Evolutionary conservation across 176 grass and related monocot species (phyloP).

Genomic region (Dactylis glomerata): DNA sequence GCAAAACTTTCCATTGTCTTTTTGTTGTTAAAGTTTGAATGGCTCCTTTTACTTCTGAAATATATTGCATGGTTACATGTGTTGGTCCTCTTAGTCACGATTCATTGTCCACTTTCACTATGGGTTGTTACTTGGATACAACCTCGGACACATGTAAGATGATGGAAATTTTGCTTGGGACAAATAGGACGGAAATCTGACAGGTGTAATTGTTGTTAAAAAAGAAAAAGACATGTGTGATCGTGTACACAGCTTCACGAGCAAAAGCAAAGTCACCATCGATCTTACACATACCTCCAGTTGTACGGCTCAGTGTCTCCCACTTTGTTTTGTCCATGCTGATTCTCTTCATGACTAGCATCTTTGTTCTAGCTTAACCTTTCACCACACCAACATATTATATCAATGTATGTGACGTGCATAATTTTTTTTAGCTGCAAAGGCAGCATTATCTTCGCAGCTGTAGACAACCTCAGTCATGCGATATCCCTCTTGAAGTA

Average conservation of each 20-base stretch:
- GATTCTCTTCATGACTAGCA: not conserved
- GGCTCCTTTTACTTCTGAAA: too few species aligned
- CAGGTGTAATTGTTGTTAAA: too few species aligned
- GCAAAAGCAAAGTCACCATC: not conserved
- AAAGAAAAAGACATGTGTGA: not conserved
- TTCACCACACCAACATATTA: not conserved
- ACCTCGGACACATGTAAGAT: not conserved
- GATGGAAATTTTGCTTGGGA: not conserved
- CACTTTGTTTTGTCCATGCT: not conserved
- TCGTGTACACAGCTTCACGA: not conserved
- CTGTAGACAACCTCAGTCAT: too few species aligned
- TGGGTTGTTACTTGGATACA: too few species aligned
- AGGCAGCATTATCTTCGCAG: too few species aligned
- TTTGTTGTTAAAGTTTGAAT: too few species aligned
- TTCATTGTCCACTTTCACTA: too few species aligned
- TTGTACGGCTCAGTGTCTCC: not conserved
- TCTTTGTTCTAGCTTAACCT: not conserved
- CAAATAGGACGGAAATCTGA: not conserved
- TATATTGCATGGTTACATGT: too few species aligned
- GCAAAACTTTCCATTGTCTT: too few species aligned
- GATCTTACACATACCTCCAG: not conserved
- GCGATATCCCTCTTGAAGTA: too few species aligned
- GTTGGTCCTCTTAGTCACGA: too few species aligned
- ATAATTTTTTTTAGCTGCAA: too few species aligned
- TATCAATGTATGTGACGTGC: not conserved